Conservation (phyloP, 345 rosid species). For the Eutrema japonicum region DNA sequence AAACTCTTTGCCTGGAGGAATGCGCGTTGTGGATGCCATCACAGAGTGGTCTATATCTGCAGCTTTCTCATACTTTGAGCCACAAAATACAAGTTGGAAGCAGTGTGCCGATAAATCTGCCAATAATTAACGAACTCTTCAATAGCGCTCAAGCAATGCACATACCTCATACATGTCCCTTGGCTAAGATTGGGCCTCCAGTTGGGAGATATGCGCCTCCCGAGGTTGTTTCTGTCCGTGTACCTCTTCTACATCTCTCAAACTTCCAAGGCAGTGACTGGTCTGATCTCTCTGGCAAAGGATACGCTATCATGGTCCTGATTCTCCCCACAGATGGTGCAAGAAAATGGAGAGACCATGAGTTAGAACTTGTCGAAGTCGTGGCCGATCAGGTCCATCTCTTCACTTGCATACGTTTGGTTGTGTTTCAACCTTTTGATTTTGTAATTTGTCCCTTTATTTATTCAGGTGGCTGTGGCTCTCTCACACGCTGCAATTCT, state of each 20-base stretch:
- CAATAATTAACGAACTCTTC: conserved; percentile 67
- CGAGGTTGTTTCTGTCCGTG: conserved; percentile 93
- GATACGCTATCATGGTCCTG: conserved; percentile 86
- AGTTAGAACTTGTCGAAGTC: conserved; percentile 90
- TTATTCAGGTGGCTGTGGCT: conserved; percentile 88
- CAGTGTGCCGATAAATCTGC: conserved; percentile 62
- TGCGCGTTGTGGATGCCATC: conserved; percentile 99
- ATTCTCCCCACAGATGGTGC: conserved; percentile 83
- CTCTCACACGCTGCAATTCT: conserved; percentile 95
- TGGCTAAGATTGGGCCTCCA: conserved; percentile 74
- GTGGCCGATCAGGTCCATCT: conserved; percentile 88
- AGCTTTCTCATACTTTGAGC: conserved; percentile 75
- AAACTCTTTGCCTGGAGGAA: conserved; percentile 79
- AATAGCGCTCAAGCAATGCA: conserved; percentile 65
- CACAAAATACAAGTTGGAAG: conserved; percentile 68
- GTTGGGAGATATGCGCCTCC: conserved; percentile 68
- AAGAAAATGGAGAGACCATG: conserved; percentile 91
- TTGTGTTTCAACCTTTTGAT: neutral
- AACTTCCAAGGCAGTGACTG: conserved; percentile 85
- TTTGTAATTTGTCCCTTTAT: conserved; percentile 1
- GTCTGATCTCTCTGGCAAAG: conserved; percentile 81
- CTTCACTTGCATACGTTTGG: conserved; percentile 25
- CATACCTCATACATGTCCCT: conserved; percentile 72
- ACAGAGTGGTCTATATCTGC: conserved; percentile 59
- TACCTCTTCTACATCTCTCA: conserved; percentile 81